Conservation (phyloP, 2,329 filamentous ascomycete genomes). For the Chaetomiaceae sp. region DNA sequence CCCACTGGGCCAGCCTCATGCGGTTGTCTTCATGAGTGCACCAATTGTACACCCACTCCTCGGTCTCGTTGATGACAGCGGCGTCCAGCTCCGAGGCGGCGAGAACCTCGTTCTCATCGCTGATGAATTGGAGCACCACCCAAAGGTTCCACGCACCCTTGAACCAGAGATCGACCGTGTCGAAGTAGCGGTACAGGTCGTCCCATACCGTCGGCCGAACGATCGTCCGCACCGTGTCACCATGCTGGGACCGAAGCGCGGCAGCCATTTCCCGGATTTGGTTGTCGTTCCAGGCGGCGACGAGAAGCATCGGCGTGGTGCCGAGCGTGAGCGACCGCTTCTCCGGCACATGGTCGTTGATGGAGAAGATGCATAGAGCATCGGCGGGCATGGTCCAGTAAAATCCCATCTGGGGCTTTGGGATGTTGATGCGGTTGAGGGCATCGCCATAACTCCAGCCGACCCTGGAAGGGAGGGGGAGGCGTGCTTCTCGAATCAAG, state of each 20-base stretch:
- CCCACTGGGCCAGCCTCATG: constrained; percentile 32
- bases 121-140: constrained; percentile 33
- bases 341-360: too few relatives aligned
- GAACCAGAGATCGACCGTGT: constrained; percentile 44
- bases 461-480: not conserved
- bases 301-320: not conserved
- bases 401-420: constrained; percentile 29
- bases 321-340: constrained; percentile 8
- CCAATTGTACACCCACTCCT: constrained; percentile 39
- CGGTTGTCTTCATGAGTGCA: constrained; percentile 29
- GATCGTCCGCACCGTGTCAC: constrained; percentile 24
- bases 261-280: constrained; percentile 17
- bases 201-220: constrained; percentile 28
- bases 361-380: constrained; percentile 24
- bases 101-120: constrained; percentile 16
- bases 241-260: not conserved
- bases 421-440: not conserved
- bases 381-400: constrained; percentile 34
- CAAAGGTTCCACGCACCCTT: constrained; percentile 47
- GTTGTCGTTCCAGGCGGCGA: constrained; percentile 11
- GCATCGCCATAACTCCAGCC: constrained; percentile 1
- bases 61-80: constrained; percentile 7
- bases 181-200: constrained; percentile 46
- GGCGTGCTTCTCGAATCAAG: not conserved
- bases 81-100: too few relatives aligned